phyloP scores from a whole-genome alignment of 1,284 basidiomycete genomes.

The Microbotryomycetes sp. region DNA sequence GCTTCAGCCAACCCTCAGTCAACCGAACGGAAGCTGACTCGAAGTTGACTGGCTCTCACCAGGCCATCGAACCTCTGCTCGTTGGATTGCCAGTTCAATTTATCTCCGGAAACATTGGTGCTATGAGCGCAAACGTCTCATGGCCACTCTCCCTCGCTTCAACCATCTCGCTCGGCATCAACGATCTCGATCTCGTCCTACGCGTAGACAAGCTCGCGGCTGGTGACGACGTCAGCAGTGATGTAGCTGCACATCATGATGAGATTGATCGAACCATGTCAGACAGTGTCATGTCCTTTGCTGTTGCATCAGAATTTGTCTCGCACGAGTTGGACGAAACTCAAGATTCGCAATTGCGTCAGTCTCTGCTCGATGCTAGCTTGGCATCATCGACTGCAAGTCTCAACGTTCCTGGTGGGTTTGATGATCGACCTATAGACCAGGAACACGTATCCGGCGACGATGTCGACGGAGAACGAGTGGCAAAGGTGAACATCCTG shows the following conservation, averaged over 20 bases:
- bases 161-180: conserved; percentile 34
- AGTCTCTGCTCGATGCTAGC: conserved; percentile 53
- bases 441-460: conserved; percentile 49
- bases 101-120: conserved; percentile 62
- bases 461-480: conserved; percentile 26
- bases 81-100: conserved; percentile 59
- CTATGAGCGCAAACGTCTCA: conserved; percentile 53
- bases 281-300: conserved; percentile 68
- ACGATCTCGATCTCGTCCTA: conserved; percentile 58
- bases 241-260: conserved; percentile 5
- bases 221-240: conserved; percentile 53
- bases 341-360: conserved; percentile 65
- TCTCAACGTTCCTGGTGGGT: conserved; percentile 58
- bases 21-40: background rate
- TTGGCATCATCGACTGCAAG: conserved; percentile 47
- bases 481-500: conserved; percentile 64
- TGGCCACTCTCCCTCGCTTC: conserved; percentile 44
- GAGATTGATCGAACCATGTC: conserved; percentile 50
- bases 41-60: conserved; percentile 1
- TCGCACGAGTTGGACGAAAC: conserved; percentile 66
- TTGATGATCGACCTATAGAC: conserved; percentile 48
- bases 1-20: too few species aligned
- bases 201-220: conserved; percentile 63
- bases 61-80: conserved; percentile 78
- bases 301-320: conserved; percentile 63